A percentile compares a stretch with the other conserved stretches of the same genome.
phyloP scores from a whole-genome alignment of 257 asterid species.

The Solanum chmielewskii region DNA sequence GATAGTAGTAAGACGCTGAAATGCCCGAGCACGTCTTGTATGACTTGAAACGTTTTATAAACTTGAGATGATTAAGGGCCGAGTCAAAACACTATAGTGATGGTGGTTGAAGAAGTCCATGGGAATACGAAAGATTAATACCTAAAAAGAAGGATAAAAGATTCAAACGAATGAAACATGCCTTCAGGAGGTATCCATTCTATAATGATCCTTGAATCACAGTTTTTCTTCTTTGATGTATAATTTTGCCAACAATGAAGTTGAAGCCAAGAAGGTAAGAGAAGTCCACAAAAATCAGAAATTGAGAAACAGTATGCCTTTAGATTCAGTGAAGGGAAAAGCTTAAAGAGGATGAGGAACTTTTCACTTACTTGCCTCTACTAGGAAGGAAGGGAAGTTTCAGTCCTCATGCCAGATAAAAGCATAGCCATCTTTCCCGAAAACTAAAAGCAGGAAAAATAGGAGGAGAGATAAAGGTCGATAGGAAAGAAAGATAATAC shows the following conservation, averaged over 20 bases:
- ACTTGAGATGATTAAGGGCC: neutral
- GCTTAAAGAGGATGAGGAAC: neutral
- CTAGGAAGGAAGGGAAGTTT: neutral
- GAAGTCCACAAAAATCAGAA: neutral
- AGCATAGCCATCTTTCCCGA: neutral
- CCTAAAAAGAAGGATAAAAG: neutral
- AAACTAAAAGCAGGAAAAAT: neutral
- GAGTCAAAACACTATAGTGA: neutral
- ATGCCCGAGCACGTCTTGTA: neutral
- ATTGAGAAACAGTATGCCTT: neutral
- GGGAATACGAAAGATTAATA: neutral
- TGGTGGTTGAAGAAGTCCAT: neutral
- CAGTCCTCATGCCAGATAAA: neutral
- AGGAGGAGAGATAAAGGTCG: neutral
- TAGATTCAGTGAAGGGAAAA: neutral
- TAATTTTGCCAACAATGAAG: neutral
- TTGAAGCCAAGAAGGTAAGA: neutral
- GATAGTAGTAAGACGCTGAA: neutral
- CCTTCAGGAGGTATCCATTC: neutral
- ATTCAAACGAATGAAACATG: neutral
- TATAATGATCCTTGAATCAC: neutral
- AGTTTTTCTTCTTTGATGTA: neutral
- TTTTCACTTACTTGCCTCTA: neutral
- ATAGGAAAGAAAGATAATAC: neutral
- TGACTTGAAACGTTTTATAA: neutral